phyloP scores from a whole-genome alignment of 2,329 filamentous ascomycete species.

The Penicillium sp. region DNA sequence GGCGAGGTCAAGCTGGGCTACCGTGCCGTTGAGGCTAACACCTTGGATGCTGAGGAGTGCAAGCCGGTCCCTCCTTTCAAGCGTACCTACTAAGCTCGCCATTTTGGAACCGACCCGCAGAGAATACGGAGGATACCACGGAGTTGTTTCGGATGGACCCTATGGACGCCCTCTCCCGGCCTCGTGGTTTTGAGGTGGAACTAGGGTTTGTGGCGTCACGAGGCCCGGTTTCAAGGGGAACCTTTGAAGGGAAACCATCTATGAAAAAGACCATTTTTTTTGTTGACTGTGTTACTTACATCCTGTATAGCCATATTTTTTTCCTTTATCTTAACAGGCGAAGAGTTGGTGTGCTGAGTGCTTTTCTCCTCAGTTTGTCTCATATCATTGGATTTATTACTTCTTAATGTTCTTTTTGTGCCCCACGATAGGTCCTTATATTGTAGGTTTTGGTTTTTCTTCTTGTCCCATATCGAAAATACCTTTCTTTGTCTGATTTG shows the following conservation, averaged over 20 bases:
- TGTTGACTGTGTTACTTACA: slow-evolving; percentile 34
- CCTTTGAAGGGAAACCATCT: slow-evolving; percentile 15
- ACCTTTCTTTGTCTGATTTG: background rate
- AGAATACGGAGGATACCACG: slow-evolving; percentile 17
- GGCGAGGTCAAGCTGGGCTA: slow-evolving; percentile 83
- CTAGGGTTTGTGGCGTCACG: slow-evolving; percentile 11
- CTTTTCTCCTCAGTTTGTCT: slow-evolving; percentile 22
- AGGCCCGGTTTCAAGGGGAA: slow-evolving; percentile 7
- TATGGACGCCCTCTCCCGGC: slow-evolving; percentile 3
- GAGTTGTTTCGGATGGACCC: slow-evolving; percentile 18
- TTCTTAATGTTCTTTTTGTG: slow-evolving; percentile 2
- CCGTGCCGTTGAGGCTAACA: slow-evolving; percentile 75
- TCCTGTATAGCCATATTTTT: slow-evolving; percentile 40
- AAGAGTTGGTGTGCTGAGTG: slow-evolving; percentile 35
- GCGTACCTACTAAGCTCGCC: slow-evolving; percentile 49
- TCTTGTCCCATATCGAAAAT: too few relatives aligned
- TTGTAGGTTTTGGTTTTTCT: background rate
- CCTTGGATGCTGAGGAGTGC: slow-evolving; percentile 93
- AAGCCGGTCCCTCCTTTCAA: slow-evolving; percentile 96
- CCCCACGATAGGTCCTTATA: background rate
- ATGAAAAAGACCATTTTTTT: slow-evolving; percentile 32
- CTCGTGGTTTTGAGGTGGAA: slow-evolving; percentile 2
- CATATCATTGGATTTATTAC: slow-evolving; percentile 20
- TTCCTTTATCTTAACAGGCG: slow-evolving; percentile 29
- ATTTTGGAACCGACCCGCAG: slow-evolving; percentile 4